phyloP scores from a whole-genome alignment of 2,329 filamentous ascomycete genomes.

The Paecilomyces sp. region DNA sequence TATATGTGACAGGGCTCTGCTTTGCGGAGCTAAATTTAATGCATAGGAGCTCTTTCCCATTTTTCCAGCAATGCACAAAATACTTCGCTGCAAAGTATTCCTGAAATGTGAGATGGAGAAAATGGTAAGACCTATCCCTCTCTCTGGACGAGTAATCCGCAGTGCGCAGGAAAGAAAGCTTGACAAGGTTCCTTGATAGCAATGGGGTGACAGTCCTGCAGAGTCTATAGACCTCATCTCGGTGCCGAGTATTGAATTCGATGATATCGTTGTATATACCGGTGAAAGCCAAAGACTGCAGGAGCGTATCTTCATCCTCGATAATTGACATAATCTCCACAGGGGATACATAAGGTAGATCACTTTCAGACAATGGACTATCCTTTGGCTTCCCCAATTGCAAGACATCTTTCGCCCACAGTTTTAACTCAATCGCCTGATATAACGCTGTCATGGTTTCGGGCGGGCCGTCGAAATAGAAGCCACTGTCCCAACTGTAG shows the following conservation, averaged over 20 bases:
- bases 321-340: slow-evolving; percentile 7
- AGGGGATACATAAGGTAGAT: neutral
- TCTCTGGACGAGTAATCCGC: slow-evolving; percentile 16
- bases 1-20: neutral
- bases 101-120: slow-evolving; percentile 38
- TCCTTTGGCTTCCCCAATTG: slow-evolving; percentile 15
- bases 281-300: slow-evolving; percentile 29
- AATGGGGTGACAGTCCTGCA: slow-evolving; percentile 8
- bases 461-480: slow-evolving; percentile 3
- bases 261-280: slow-evolving; percentile 27
- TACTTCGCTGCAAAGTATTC: slow-evolving; percentile 38
- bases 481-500: slow-evolving; percentile 25
- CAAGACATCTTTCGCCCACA: slow-evolving; percentile 35
- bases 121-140: slow-evolving; percentile 27
- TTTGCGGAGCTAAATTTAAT: neutral
- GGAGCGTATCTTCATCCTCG: slow-evolving; percentile 13
- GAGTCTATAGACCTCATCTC: slow-evolving; percentile 10
- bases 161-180: slow-evolving; percentile 32
- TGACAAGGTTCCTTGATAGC: slow-evolving; percentile 6
- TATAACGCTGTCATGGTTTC: slow-evolving; percentile 31
- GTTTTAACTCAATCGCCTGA: slow-evolving; percentile 10
- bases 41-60: slow-evolving; percentile 8
- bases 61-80: slow-evolving; percentile 27
- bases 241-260: slow-evolving; percentile 22
- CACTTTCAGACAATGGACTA: slow-evolving; percentile 4